Evolutionary conservation across 352 stramenopile species (phyloP).

Genomic region (Pythium utonaiense): DNA sequence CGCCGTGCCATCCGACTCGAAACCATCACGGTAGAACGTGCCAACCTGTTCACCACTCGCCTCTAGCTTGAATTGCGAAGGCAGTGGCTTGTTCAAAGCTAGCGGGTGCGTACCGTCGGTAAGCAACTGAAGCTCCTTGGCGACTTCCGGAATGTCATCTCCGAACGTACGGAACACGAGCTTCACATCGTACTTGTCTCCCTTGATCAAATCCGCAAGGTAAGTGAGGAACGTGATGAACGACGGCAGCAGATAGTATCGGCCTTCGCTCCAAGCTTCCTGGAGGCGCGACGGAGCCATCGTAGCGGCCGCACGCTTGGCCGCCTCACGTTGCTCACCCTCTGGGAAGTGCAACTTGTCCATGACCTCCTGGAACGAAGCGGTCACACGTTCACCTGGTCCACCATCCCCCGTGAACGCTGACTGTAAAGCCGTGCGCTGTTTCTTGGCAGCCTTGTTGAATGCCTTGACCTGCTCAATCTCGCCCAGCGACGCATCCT

Average conservation of each 20-base stretch:
- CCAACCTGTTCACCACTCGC: slow-evolving; percentile 33
- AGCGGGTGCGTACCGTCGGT: slow-evolving; percentile 62
- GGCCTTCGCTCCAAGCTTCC: slow-evolving; percentile 62
- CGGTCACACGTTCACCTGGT: slow-evolving; percentile 37
- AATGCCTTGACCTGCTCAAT: slow-evolving; percentile 65
- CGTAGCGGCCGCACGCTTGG: slow-evolving; percentile 34
- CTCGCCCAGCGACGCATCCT: slow-evolving; percentile 8
- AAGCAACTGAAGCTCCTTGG: slow-evolving; percentile 68
- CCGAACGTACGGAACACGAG: slow-evolving; percentile 83
- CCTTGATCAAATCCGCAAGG: slow-evolving; percentile 28
- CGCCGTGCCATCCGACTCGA: slow-evolving; percentile 44
- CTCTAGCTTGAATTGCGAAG: slow-evolving; percentile 44
- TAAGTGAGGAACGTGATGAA: slow-evolving; percentile 69
- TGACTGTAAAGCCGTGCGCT: slow-evolving; percentile 71
- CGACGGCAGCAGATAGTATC: slow-evolving; percentile 82
- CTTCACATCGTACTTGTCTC: slow-evolving; percentile 37
- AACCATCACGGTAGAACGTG: slow-evolving; percentile 78
- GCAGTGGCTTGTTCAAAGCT: slow-evolving; percentile 31
- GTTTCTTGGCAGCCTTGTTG: slow-evolving; percentile 79
- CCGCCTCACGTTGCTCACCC: slow-evolving; percentile 40
- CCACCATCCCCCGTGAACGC: slow-evolving; percentile 57
- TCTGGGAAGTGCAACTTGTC: slow-evolving; percentile 64
- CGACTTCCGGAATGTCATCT: slow-evolving; percentile 72
- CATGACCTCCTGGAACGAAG: slow-evolving; percentile 72
- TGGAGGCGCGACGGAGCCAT: slow-evolving; percentile 55